A percentile compares a stretch with the other conserved stretches of the same genome.
Conservation (phyloP, 352 stramenopile species). For the Phytophthora foliorum region DNA sequence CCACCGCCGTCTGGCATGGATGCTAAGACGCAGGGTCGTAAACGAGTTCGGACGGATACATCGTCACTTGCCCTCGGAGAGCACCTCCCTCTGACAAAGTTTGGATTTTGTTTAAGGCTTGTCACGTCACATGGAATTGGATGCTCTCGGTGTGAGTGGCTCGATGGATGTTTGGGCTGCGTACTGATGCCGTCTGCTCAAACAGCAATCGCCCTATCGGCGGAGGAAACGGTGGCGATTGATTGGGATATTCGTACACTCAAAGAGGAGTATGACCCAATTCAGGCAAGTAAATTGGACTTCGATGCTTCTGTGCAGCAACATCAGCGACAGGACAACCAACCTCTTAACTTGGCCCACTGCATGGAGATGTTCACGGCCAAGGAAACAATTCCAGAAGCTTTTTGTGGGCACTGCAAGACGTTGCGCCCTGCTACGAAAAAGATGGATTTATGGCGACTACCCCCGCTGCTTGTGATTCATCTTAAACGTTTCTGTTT, state of each 20-base stretch:
- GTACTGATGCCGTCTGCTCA: conserved; percentile 70
- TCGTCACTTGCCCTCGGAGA: conserved; percentile 72
- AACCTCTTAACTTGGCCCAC: conserved; percentile 81
- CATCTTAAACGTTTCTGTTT: conserved; percentile 99
- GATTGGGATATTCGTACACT: conserved; percentile 92
- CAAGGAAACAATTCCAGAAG: conserved; percentile 83
- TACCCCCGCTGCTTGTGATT: conserved; percentile 98
- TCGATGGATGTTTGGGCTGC: conserved; percentile 89
- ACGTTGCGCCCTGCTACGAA: conserved; percentile 94
- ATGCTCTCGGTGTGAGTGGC: conserved; percentile 91
- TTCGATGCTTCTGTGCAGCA: conserved; percentile 69
- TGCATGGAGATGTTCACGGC: conserved; percentile 91
- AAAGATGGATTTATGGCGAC: conserved; percentile 97
- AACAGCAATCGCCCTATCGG: conserved; percentile 55
- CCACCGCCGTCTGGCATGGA: conserved; percentile 46
- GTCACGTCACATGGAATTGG: conserved; percentile 85
- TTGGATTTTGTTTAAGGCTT: conserved; percentile 87
- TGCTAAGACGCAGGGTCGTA: conserved; percentile 16
- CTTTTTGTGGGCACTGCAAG: conserved; percentile 87
- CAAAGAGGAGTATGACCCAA: conserved; percentile 89
- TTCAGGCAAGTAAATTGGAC: conserved; percentile 86
- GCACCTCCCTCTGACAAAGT: conserved; percentile 72
- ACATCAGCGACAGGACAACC: conserved; percentile 79
- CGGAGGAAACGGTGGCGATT: conserved; percentile 88
- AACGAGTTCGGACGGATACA: conserved; percentile 49